Evolutionary conservation across 805 yeast genomes (phyloP).

Genomic region (Yarrowia hollandica): DNA sequence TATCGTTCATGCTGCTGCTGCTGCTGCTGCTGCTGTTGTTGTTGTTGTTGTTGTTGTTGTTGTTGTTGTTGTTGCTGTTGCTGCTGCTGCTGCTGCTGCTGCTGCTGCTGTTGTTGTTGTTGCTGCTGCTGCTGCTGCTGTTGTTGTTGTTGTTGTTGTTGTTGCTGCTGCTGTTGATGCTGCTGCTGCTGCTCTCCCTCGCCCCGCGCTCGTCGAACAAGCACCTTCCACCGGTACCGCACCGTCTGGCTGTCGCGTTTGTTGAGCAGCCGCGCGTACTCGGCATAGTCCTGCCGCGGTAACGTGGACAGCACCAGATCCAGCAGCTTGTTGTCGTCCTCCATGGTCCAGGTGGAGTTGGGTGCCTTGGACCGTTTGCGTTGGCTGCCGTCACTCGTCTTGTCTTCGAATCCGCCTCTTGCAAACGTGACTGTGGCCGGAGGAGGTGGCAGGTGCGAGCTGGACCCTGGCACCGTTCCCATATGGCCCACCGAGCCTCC

Average conservation of each 20-base stretch:
- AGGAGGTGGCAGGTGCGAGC: background rate
- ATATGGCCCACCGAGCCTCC: conserved; percentile 24
- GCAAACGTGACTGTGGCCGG: conserved; percentile 21
- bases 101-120: too few relatives aligned
- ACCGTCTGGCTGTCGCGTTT: conserved; percentile 43
- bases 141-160: too few relatives aligned
- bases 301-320: conserved; percentile 40
- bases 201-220: conserved; percentile 41
- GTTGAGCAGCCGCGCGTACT: conserved; percentile 40
- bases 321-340: conserved; percentile 40
- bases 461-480: background rate
- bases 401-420: conserved; percentile 17
- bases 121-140: too few relatives aligned
- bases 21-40: too few relatives aligned
- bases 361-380: conserved; percentile 40
- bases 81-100: too few relatives aligned
- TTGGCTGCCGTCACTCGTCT: conserved; percentile 21
- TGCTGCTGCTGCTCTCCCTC: conserved; percentile 31
- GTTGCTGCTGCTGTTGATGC: background rate
- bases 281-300: conserved; percentile 41
- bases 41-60: too few relatives aligned
- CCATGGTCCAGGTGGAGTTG: conserved; percentile 41
- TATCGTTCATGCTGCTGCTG: too few relatives aligned
- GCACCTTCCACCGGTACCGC: conserved; percentile 42
- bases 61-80: too few relatives aligned